phyloP scores from a whole-genome alignment of 108 stramenopile species.

The Skeletonema costatum region DNA sequence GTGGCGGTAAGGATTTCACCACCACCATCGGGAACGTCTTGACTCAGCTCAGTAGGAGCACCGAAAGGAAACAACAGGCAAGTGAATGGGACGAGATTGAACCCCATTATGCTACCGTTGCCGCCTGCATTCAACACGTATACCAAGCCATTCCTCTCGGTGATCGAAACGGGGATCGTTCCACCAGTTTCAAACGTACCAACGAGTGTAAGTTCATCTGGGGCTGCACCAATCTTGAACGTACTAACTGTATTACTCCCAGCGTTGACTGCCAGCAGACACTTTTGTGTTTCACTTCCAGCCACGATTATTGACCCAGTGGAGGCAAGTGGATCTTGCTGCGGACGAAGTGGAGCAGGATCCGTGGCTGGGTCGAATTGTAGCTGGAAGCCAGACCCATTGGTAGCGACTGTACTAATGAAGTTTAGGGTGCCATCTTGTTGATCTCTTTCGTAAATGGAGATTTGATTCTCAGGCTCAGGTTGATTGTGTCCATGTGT shows the following conservation, averaged over 20 bases:
- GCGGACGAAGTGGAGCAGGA: not conserved
- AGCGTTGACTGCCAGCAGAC: not conserved
- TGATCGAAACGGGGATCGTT: not conserved
- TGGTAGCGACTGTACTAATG: not conserved
- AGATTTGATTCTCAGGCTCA: not conserved
- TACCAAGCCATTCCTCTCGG: not conserved
- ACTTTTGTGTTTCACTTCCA: not conserved
- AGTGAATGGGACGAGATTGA: slow-evolving; percentile 9
- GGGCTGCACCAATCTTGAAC: not conserved
- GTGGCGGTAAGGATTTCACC: too few relatives aligned
- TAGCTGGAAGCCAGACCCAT: not conserved
- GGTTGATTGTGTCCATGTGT: not conserved
- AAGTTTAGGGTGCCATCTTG: not conserved
- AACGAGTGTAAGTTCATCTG: not conserved
- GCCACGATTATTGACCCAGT: not conserved
- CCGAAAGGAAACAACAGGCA: not conserved
- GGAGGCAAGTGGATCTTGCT: not conserved
- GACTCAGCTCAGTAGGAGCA: too few relatives aligned
- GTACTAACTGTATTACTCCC: not conserved
- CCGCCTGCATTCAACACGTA: slow-evolving; percentile 1
- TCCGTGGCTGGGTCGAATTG: not conserved
- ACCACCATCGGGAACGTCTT: too few relatives aligned
- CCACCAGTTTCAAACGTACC: not conserved
- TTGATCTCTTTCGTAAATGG: not conserved
- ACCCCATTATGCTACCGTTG: not conserved